phyloP scores from a whole-genome alignment of 2,329 filamentous ascomycete genomes.

The Aspergillus aculeatus region DNA sequence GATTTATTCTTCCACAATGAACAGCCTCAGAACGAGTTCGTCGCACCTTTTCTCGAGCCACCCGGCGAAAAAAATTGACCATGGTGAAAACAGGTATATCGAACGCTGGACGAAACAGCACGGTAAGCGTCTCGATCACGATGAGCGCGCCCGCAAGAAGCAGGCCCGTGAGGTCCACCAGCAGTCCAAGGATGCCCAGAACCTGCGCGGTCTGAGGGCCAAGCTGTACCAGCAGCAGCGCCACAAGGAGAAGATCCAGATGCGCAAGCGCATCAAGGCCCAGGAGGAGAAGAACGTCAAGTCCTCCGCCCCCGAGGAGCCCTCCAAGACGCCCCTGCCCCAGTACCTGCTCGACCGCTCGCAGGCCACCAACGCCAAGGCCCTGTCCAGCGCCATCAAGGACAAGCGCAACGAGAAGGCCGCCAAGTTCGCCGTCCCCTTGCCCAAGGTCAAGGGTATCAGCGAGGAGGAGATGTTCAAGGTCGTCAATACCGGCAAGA shows the following conservation, averaged over 20 bases:
- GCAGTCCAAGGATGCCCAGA: conserved; percentile 85
- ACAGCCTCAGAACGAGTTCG: conserved; percentile 47
- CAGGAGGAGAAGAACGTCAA: conserved; percentile 97
- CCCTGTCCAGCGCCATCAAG: conserved; percentile 83
- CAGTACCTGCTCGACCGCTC: conserved; percentile 90
- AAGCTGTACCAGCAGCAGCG: conserved; percentile 93
- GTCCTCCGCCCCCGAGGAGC: conserved; percentile 72
- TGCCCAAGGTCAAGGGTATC: conserved; percentile 93
- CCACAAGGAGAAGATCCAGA: conserved; percentile 96
- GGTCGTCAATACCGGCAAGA: conserved; percentile 94
- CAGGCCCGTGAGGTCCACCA: conserved; percentile 86
- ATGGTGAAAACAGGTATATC: conserved; percentile 52
- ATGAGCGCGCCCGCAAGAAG: conserved; percentile 85
- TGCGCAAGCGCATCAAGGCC: conserved; percentile 90
- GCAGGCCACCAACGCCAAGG: conserved; percentile 67
- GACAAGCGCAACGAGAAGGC: conserved; percentile 93
- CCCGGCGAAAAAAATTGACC: conserved; percentile 15
- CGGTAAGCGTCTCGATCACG: conserved; percentile 68
- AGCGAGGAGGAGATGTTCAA: conserved; percentile 97
- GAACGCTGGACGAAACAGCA: conserved; percentile 73
- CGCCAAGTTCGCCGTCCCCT: conserved; percentile 84
- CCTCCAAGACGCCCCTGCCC: conserved; percentile 74
- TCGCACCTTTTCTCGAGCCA: conserved; percentile 18
- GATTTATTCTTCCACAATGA: background rate
- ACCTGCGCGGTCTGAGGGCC: conserved; percentile 83